These are phyloP conservation scores for Phytophthora colocasiae DNA, from an alignment of 352 stramenopile species.

Conservation along the genomic window DNA sequence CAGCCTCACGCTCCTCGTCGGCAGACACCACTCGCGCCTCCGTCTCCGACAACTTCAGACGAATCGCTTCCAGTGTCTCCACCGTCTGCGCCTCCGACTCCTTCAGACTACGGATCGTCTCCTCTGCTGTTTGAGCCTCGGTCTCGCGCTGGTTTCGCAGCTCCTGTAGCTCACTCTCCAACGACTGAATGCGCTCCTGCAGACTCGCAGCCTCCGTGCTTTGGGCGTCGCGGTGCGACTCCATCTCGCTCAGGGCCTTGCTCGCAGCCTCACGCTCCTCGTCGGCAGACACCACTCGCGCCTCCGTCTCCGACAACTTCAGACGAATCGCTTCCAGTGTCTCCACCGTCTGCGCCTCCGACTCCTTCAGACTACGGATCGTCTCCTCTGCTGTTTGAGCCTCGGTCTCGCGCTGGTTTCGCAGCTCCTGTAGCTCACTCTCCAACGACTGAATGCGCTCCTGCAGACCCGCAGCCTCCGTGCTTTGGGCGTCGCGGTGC, in stretches of 20 bases:
- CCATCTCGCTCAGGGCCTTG: too few species aligned
- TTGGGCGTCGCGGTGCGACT: too few species aligned
- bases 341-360: background rate
- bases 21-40: slow-evolving; percentile 20
- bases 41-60: slow-evolving; percentile 30
- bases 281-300: too few species aligned
- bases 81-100: slow-evolving; percentile 13
- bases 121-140: slow-evolving; percentile 23
- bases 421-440: background rate
- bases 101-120: slow-evolving; percentile 33
- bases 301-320: too few species aligned
- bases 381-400: slow-evolving; percentile 3
- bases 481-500: slow-evolving; percentile 20
- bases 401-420: slow-evolving; percentile 11
- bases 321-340: too few species aligned
- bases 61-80: slow-evolving; percentile 28
- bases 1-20: slow-evolving; percentile 30
- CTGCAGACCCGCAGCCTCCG: slow-evolving; percentile 12
- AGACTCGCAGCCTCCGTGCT: too few species aligned
- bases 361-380: slow-evolving; percentile 11
- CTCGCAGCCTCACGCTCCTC: too few species aligned
- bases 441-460: slow-evolving; percentile 1
- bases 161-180: slow-evolving; percentile 33
- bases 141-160: slow-evolving; percentile 24
- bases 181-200: too few species aligned